These are phyloP conservation scores for Candida germanica DNA, from an alignment of 805 yeast genomes.

Conservation along the genomic window DNA sequence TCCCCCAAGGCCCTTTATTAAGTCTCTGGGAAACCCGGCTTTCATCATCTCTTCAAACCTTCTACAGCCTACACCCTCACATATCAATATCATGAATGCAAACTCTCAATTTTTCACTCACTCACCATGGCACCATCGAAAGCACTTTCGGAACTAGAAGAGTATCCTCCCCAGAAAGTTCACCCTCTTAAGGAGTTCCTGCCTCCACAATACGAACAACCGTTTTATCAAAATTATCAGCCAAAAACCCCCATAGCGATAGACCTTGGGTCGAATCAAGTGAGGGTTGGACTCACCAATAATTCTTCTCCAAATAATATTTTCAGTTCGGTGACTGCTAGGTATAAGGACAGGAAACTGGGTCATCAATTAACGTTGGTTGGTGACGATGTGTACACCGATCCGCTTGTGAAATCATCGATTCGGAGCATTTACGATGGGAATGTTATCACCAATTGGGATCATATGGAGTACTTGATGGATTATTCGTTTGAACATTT, in stretches of 20 bases:
- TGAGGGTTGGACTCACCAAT: conserved; percentile 59
- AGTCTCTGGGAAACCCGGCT: too few relatives aligned
- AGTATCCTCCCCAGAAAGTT: conserved; percentile 40
- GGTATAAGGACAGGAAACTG: conserved; percentile 76
- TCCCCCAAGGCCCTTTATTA: too few relatives aligned
- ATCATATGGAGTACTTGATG: conserved; percentile 71
- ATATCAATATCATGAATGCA: too few relatives aligned
- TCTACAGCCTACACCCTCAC: too few relatives aligned
- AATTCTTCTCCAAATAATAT: conserved; percentile 49
- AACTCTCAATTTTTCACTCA: too few relatives aligned
- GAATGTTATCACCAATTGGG: conserved; percentile 87
- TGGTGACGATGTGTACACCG: conserved; percentile 80
- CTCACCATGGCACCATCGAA: conserved; percentile 15
- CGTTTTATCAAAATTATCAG: conserved; percentile 47
- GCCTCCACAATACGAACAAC: conserved; percentile 40
- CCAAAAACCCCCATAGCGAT: conserved; percentile 74
- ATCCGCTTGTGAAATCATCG: conserved; percentile 63
- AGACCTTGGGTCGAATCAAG: conserved; percentile 71
- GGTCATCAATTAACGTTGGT: conserved; percentile 61
- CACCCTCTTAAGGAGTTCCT: conserved; percentile 41
- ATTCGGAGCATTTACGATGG: conserved; percentile 86
- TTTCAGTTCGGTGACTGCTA: conserved; percentile 67
- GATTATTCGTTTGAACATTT: conserved; percentile 83
- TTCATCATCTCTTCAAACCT: too few relatives aligned
- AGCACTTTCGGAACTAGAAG: conserved; percentile 13